Evolutionary conservation across 2,329 filamentous ascomycete species (phyloP), one percentile per base, ranked within the genome.

Genomic region (Bipolaris sorokiniana): DNA sequence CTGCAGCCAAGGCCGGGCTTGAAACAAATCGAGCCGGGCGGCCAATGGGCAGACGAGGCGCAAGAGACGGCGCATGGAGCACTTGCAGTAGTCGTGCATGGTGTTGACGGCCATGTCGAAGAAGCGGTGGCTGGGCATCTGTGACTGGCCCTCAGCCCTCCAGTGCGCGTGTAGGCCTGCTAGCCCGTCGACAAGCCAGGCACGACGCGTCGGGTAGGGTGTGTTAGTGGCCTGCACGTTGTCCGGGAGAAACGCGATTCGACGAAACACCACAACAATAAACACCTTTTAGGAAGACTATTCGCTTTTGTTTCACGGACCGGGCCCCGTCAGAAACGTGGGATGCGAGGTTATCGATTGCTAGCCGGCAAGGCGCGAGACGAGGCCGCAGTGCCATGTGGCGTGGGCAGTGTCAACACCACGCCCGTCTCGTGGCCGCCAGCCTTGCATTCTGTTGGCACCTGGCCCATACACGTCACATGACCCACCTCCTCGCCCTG

Each of bases 21-120:
- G 73, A 74, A 76, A 75, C 71, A 65, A 70, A 69, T 65, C 63
- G 56, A 56, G 2, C 54, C 31, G 7, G 20, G n/a, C 34, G 52
- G 54, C 73, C 69, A 66, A 75, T 70, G 47, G 56, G 65, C 62
- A 37, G 36, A 16, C 22, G 44, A 22, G 28, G 61, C 41, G 52
- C 46, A 37, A 34, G 57, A 59, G 62, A 65, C 54, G 48, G 48
- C 45, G 60, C 51, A 63, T 65, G 64, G 57, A 61, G 63, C 60
- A 66, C 58, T 54, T 71, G 73, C 74, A 76, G 66, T 72, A 74
- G 71, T 38, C 49, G 23, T 36, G 41, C 48, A 52, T 41, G 38
- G 11, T 36, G 44, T 38, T 51, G 67, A 65, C 66, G 64, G 61
- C 60, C 54, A 42, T 41, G 47, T 61, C 59, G 56, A 53, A 62